phyloP scores from a whole-genome alignment of 1,284 basidiomycete genomes.

The Chalciporus piperatoides region DNA sequence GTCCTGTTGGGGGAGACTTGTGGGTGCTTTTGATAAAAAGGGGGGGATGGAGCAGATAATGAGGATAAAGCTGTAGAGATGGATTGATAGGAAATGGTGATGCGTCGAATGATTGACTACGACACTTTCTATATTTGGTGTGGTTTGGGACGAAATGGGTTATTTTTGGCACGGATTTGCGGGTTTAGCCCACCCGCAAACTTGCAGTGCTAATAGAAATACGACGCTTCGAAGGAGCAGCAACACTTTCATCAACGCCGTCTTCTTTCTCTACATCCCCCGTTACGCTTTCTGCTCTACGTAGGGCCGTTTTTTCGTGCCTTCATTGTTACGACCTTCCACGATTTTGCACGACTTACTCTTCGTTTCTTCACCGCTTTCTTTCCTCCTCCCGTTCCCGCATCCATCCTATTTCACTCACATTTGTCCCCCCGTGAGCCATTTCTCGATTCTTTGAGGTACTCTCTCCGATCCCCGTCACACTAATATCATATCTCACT shows the following conservation, averaged over 20 bases:
- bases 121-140: slow-evolving; percentile 3
- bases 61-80: not conserved
- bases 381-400: slow-evolving; percentile 22
- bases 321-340: slow-evolving; percentile 62
- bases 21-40: not conserved
- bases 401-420: slow-evolving; percentile 23
- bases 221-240: slow-evolving; percentile 31
- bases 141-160: slow-evolving; percentile 18
- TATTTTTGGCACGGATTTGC: slow-evolving; percentile 11
- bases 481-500: slow-evolving; percentile 13
- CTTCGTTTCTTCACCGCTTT: slow-evolving; percentile 31
- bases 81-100: slow-evolving; percentile 15
- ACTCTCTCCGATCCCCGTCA: slow-evolving; percentile 8
- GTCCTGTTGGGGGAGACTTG: not conserved
- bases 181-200: slow-evolving; percentile 19
- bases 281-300: slow-evolving; percentile 33
- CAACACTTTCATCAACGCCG: slow-evolving; percentile 34
- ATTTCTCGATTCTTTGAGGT: slow-evolving; percentile 27
- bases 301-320: slow-evolving; percentile 31
- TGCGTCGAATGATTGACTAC: not conserved
- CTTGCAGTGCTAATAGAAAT: slow-evolving; percentile 34
- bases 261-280: slow-evolving; percentile 30
- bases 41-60: not conserved
- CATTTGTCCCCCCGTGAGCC: slow-evolving; percentile 8
- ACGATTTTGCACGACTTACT: slow-evolving; percentile 65